Base-by-base conservation (phyloP, 768 basidiomycete genomes). In the Cystobasidium tubakii region DNA sequence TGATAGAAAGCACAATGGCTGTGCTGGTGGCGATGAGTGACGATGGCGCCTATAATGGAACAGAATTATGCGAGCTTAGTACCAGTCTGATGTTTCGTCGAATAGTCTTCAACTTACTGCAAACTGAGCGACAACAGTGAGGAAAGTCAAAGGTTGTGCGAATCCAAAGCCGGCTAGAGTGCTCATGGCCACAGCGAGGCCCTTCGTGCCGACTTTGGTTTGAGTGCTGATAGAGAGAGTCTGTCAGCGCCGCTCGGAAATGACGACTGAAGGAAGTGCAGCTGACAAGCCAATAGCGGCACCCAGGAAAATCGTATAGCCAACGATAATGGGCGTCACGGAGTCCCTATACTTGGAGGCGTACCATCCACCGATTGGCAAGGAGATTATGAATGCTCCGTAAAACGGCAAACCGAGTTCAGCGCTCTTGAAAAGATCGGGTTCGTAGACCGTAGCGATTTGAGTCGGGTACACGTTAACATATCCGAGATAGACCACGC, bases 51-150 rank as follows among this genome's bases (percentile, higher is more conserved):
- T 62, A 4, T 4, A 55, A 21, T 23, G 10, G 6, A 7, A 62
- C 9, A 4, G 10, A 33, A 23, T 9, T 21, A 19, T 6, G 57
- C 27, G 2, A 62, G 25, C 57, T 13, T 31, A n/a, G n/a, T 33
- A 39, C 3, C 21, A n/a, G 15, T 21, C 13, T 29, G 21, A 23
- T n/a, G 29, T 12, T 12, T 23, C 21, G 13, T 15, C 4, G 29
- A 29, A n/a, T 21, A n/a, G 3, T 7, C 15, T 6, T 3, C 15
- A 13, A 62, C 57, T 31, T 21, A 62, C 57, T 3, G 63, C 63
- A 33, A 65, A 65, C 42, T 65, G 63, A 1, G 63, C 33, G 34
- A 65, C 63, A 19, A 65, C 63, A 44, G 63, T 65, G 6, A 65
- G 63, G 34, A 65, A 65, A 44, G 42, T 42, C 34, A 65, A 25